Percentiles rank a stretch among this genome's conserved stretches.
phyloP scores from a whole-genome alignment of 169 alveolate genomes.

The Babesia caballi region DNA sequence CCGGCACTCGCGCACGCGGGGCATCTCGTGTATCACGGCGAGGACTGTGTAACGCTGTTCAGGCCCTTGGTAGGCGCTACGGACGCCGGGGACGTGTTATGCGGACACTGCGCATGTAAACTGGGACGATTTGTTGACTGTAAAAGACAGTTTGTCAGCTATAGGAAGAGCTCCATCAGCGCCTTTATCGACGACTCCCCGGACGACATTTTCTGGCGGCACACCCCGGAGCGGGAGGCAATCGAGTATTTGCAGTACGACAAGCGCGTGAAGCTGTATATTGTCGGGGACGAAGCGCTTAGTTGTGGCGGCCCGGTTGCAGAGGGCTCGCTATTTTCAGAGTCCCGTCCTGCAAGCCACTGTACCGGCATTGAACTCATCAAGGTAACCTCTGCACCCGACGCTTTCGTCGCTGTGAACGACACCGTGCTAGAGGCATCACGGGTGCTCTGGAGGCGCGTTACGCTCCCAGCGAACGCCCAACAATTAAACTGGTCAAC shows the following conservation, averaged over 20 bases:
- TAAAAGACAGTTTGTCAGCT: neutral
- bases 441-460: constrained; percentile 14
- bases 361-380: constrained; percentile 39
- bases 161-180: constrained; percentile 5
- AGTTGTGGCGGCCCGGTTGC: too few relatives aligned
- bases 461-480: neutral
- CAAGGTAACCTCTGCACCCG: constrained; percentile 36
- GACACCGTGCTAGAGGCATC: constrained; percentile 1
- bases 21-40: constrained; percentile 4
- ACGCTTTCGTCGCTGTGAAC: constrained; percentile 17
- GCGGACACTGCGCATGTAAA: neutral
- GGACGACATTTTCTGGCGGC: constrained; percentile 40
- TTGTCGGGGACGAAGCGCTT: neutral
- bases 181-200: neutral
- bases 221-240: constrained; percentile 1
- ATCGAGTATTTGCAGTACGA: constrained; percentile 46
- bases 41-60: constrained; percentile 11
- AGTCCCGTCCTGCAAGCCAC: too few relatives aligned
- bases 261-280: neutral
- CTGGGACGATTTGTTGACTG: neutral
- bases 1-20: neutral
- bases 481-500: neutral
- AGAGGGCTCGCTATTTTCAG: too few relatives aligned
- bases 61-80: neutral
- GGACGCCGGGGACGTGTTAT: neutral